phyloP scores from a whole-genome alignment of 257 asterid genomes.

The Catharanthus roseus region DNA sequence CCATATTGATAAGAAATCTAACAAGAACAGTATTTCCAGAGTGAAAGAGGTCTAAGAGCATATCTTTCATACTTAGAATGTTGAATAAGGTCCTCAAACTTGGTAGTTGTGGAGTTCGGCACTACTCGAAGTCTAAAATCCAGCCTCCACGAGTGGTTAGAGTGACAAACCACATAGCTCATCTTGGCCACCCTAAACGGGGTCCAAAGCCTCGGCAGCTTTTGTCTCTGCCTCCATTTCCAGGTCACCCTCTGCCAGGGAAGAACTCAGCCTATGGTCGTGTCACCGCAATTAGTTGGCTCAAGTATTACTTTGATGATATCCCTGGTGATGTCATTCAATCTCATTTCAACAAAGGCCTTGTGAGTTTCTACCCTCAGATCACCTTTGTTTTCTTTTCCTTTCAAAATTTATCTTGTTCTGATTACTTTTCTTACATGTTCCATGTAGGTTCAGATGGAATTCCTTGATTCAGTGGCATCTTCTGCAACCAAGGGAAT shows the following conservation, averaged over 20 bases:
- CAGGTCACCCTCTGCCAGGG: constrained; percentile 76
- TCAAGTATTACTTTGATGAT: constrained; percentile 80
- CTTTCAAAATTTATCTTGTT: neutral
- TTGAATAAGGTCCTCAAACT: constrained; percentile 41
- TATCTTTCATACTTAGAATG: constrained; percentile 28
- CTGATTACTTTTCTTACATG: neutral
- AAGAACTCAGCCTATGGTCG: constrained; percentile 37
- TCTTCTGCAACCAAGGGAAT: constrained; percentile 22
- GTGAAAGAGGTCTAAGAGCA: neutral
- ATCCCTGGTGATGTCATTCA: constrained; percentile 55
- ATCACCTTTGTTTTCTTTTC: neutral
- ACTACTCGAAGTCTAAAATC: constrained; percentile 34
- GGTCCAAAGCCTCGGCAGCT: constrained; percentile 78
- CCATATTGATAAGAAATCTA: neutral
- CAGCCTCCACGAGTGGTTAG: constrained; percentile 52
- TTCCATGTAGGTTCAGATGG: constrained; percentile 55
- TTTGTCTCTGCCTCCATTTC: constrained; percentile 81
- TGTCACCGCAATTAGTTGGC: constrained; percentile 93
- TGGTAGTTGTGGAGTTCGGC: constrained; percentile 30
- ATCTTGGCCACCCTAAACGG: constrained; percentile 56
- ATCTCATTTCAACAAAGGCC: constrained; percentile 73
- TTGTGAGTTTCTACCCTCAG: constrained; percentile 35
- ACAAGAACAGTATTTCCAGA: neutral
- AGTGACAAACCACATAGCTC: constrained; percentile 64
- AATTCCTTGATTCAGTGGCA: constrained; percentile 29